Conservation (phyloP, 352 stramenopile genomes). For the Globisporangium iwayamae region DNA sequence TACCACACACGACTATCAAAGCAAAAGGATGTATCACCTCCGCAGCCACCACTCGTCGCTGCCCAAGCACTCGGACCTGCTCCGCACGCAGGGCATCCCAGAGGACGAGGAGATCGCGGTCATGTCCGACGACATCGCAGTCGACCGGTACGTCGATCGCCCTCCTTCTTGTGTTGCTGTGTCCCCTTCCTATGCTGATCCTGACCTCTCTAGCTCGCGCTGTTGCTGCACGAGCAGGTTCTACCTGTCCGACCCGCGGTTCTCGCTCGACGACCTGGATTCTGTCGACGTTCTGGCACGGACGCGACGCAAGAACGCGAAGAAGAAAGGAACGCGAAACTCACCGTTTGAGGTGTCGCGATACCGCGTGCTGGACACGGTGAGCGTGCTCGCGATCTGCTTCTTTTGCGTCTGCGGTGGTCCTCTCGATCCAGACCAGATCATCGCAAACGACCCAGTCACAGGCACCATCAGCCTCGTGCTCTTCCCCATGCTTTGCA, state of each 20-base stretch:
- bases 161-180: not conserved
- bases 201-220: not conserved
- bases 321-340: conserved; percentile 3
- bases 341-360: conserved; percentile 6
- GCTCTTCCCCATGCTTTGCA: conserved; percentile 74
- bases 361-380: conserved; percentile 16
- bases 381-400: conserved; percentile 15
- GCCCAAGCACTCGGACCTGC: not conserved
- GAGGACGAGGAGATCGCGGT: conserved; percentile 22
- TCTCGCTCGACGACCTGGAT: conserved; percentile 19
- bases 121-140: conserved; percentile 16
- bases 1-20: not conserved
- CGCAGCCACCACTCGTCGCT: conserved; percentile 1
- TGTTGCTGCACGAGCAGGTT: not conserved
- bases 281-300: conserved; percentile 14
- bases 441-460: conserved; percentile 23
- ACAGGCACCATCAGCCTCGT: conserved; percentile 18
- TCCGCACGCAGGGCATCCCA: conserved; percentile 1
- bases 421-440: conserved; percentile 16
- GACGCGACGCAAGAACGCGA: conserved; percentile 1
- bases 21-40: not conserved
- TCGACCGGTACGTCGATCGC: not conserved
- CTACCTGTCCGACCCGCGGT: conserved; percentile 10
- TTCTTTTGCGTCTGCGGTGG: conserved; percentile 25
- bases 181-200: not conserved